These are phyloP conservation scores for Termitomyces heimii DNA, from an alignment of 768 basidiomycete genomes.

Conservation along the genomic window DNA sequence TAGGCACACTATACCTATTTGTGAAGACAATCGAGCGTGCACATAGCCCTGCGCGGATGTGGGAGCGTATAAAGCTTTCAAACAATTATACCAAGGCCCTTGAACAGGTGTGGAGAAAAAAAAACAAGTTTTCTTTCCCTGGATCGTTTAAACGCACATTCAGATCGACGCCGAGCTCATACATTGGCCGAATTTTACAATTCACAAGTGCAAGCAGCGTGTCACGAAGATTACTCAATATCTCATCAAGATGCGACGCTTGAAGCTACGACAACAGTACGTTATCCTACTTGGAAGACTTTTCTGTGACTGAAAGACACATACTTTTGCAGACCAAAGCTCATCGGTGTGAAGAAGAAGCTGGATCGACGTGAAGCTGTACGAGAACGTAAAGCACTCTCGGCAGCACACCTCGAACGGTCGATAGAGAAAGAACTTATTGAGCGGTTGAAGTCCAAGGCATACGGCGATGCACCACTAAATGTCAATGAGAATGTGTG, in stretches of 20 bases:
- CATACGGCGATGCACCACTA: constrained; percentile 94
- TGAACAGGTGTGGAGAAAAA: constrained; percentile 63
- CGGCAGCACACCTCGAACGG: constrained; percentile 91
- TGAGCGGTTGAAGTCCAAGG: constrained; percentile 92
- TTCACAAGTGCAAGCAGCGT: constrained; percentile 99
- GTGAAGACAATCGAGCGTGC: constrained; percentile 98
- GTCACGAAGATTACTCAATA: constrained; percentile 99
- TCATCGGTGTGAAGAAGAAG: constrained; percentile 96
- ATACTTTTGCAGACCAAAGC: constrained; percentile 63
- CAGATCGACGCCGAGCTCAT: constrained; percentile 93
- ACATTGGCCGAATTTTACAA: constrained; percentile 98
- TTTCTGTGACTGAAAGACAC: neutral
- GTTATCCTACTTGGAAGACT: constrained; percentile 20
- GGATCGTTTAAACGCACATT: neutral
- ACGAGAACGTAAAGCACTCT: constrained; percentile 92
- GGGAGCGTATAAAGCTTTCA: constrained; percentile 91
- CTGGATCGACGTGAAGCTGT: constrained; percentile 88
- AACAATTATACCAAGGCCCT: constrained; percentile 94
- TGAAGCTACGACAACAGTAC: constrained; percentile 83
- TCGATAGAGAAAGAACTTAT: constrained; percentile 96
- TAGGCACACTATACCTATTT: constrained; percentile 86
- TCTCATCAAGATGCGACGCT: constrained; percentile 94
- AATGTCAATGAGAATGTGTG: constrained; percentile 98
- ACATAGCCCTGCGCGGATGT: constrained; percentile 94
- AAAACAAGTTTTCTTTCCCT: neutral